Percentiles rank a stretch among this genome's conserved stretches.
phyloP scores from a whole-genome alignment of 176 grass and related monocot species.

The Oryza officinalis region DNA sequence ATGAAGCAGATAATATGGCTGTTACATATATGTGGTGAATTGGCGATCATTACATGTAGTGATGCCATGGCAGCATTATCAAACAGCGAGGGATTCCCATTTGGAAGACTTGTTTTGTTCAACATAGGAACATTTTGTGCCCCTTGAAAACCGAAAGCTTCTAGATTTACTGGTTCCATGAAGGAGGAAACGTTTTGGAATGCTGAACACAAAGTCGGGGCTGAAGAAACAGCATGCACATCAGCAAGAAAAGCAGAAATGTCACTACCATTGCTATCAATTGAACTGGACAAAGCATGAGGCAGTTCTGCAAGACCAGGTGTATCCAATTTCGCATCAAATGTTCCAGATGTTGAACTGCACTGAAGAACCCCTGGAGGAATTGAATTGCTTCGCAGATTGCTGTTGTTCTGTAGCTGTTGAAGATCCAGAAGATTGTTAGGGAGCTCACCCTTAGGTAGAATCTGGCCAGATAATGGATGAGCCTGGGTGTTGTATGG shows the following conservation, averaged over 20 bases:
- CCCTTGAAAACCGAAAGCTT: constrained; percentile 48
- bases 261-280: constrained; percentile 57
- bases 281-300: constrained; percentile 55
- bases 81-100: constrained; percentile 38
- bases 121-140: constrained; percentile 34
- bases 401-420: constrained; percentile 36
- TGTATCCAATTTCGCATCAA: constrained; percentile 37
- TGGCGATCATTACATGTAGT: constrained; percentile 40
- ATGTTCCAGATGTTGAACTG: constrained; percentile 38
- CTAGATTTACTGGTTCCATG: constrained; percentile 48
- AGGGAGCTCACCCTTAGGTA: constrained; percentile 31
- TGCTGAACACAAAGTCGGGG: constrained; percentile 39
- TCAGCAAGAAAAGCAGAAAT: constrained; percentile 55
- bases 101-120: constrained; percentile 37
- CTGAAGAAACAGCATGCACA: constrained; percentile 57
- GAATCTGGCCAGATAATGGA: constrained; percentile 31
- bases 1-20: constrained; percentile 15
- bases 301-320: constrained; percentile 42
- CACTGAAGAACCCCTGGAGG: constrained; percentile 18
- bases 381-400: constrained; percentile 38
- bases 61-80: constrained; percentile 36
- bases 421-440: constrained; percentile 35
- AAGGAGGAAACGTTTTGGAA: constrained; percentile 48
- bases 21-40: neutral
- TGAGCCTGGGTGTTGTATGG: constrained; percentile 14